Percentiles rank a stretch among this genome's conserved stretches.
Conservation (phyloP, 2,329 filamentous ascomycete species). For the Lasiodiplodia sp. region DNA sequence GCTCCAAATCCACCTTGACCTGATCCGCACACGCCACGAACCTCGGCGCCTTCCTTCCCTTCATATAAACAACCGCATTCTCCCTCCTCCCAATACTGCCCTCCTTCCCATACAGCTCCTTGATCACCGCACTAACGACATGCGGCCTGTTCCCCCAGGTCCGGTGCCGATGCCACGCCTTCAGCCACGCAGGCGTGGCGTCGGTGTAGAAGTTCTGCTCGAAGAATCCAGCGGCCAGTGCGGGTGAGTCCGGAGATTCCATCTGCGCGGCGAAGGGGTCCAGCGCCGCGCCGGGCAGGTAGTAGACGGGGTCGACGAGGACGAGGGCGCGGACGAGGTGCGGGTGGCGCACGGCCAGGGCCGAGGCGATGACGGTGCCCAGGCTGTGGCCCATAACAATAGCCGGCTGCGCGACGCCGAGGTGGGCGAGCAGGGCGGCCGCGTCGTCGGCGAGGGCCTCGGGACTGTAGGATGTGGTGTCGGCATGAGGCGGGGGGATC, state of each 20-base stretch:
- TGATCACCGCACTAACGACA: conserved; percentile 28
- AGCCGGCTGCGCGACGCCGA: neutral
- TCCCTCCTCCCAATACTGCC: conserved; percentile 30
- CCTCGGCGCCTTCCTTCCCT: conserved; percentile 30
- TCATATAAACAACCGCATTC: conserved; percentile 30
- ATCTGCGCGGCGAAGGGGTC: conserved; percentile 1
- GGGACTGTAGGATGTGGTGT: conserved; percentile 29
- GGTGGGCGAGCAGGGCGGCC: conserved; percentile 27
- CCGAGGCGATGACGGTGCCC: conserved; percentile 32
- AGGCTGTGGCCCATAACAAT: conserved; percentile 36
- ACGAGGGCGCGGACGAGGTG: conserved; percentile 32
- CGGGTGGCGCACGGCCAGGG: conserved; percentile 31
- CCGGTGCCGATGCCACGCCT: conserved; percentile 33
- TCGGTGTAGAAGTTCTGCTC: conserved; percentile 9
- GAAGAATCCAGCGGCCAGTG: neutral
- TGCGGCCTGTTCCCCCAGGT: conserved; percentile 30
- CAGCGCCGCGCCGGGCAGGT: conserved; percentile 19
- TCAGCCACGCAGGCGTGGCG: conserved; percentile 33
- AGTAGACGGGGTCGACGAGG: conserved; percentile 35
- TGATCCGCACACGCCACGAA: conserved; percentile 31
- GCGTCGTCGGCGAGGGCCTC: conserved; percentile 32
- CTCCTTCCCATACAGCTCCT: conserved; percentile 25
- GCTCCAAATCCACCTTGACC: conserved; percentile 33
- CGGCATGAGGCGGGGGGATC: conserved; percentile 9
- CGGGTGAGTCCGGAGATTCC: neutral